Percentiles rank a stretch among this genome's conserved stretches.
Evolutionary conservation across 805 yeast genomes (phyloP).

Genomic region (Starmerella sp.): DNA sequence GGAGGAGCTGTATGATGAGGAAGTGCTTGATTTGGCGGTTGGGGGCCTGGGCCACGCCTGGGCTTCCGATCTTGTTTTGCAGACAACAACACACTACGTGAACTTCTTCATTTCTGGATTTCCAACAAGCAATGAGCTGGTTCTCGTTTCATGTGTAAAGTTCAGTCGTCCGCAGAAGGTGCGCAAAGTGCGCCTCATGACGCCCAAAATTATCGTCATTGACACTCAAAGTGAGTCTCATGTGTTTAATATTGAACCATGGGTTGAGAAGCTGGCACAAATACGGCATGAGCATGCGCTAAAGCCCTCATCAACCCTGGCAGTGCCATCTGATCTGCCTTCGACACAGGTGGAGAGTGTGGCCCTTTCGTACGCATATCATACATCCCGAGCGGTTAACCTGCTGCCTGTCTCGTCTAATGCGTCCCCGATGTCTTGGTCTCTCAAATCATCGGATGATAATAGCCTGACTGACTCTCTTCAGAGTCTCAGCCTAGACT

Average conservation of each 20-base stretch:
- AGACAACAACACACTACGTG: conserved; percentile 7
- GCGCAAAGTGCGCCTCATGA: not conserved
- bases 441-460: not conserved
- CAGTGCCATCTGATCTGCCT: not conserved
- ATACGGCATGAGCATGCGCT: not conserved
- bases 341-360: not conserved
- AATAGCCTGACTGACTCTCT: not conserved
- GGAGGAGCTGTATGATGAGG: conserved; percentile 38
- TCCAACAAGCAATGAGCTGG: conserved; percentile 6
- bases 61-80: conserved; percentile 16
- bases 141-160: conserved; percentile 11
- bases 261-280: not conserved
- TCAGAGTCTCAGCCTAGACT: not conserved
- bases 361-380: not conserved
- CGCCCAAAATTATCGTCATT: not conserved
- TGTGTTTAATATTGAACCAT: conserved; percentile 6
- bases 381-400: not conserved
- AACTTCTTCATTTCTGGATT: conserved; percentile 9
- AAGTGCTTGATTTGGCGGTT: conserved; percentile 31
- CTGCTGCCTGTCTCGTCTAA: not conserved
- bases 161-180: not conserved
- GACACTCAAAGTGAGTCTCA: not conserved
- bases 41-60: conserved; percentile 1
- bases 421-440: not conserved
- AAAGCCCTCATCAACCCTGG: not conserved